Evolutionary conservation across 2,329 filamentous ascomycete species (phyloP).

Genomic region (Aspergillus proliferans): DNA sequence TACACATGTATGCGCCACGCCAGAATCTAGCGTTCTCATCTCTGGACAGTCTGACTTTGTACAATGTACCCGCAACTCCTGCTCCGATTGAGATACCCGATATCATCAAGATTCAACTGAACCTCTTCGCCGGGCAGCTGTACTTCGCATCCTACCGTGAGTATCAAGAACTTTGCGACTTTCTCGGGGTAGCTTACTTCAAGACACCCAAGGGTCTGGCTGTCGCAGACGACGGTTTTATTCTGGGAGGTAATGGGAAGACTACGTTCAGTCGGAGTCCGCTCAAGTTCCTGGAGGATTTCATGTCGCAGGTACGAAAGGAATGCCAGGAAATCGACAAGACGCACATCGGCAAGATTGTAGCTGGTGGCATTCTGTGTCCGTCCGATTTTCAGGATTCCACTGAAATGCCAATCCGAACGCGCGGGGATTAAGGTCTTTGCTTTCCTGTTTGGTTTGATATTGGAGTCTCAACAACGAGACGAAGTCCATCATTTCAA

Average conservation of each 20-base stretch:
- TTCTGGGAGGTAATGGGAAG: constrained; percentile 7
- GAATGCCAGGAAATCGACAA: constrained; percentile 35
- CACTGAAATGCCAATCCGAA: background rate
- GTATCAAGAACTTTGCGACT: constrained; percentile 39
- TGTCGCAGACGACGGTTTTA: constrained; percentile 23
- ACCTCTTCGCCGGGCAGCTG: constrained; percentile 62
- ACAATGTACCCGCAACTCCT: constrained; percentile 27
- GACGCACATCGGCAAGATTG: constrained; percentile 43
- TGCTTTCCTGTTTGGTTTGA: too few relatives aligned
- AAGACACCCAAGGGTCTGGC: constrained; percentile 14
- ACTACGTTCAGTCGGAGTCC: constrained; percentile 35
- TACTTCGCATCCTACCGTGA: constrained; percentile 53
- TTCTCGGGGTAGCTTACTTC: constrained; percentile 14
- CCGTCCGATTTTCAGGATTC: constrained; percentile 4
- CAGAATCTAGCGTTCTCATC: constrained; percentile 30
- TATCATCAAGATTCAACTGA: constrained; percentile 45
- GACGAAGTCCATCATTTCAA: too few relatives aligned
- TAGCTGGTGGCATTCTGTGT: constrained; percentile 24
- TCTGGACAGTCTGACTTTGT: constrained; percentile 45
- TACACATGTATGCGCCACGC: constrained; percentile 51
- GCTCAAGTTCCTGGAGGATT: constrained; percentile 34
- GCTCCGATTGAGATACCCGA: constrained; percentile 11
- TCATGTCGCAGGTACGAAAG: constrained; percentile 30
- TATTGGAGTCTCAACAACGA: too few relatives aligned
- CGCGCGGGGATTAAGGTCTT: too few relatives aligned